Percentiles rank a stretch among this genome's conserved stretches.
Evolutionary conservation across 768 basidiomycete species (phyloP).

Genomic region (Russula virescens): DNA sequence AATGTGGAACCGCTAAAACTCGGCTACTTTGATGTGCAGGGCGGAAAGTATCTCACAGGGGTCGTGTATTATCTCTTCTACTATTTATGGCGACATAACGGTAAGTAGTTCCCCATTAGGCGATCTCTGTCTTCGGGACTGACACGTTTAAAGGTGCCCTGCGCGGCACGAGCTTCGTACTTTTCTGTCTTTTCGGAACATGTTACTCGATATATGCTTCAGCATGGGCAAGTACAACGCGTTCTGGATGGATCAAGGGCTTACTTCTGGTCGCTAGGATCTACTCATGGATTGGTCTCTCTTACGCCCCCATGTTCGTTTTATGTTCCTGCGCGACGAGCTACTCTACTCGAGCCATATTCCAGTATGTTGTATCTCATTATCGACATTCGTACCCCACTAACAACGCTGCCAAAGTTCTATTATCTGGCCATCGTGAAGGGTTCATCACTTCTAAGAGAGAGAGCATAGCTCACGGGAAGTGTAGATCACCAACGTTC

Average conservation of each 20-base stretch:
- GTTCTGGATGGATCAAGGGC: neutral
- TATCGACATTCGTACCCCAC: neutral
- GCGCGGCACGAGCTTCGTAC: conserved; percentile 47
- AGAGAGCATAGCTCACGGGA: neutral
- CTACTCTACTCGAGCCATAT: conserved; percentile 63
- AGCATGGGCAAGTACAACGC: conserved; percentile 57
- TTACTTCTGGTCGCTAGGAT: conserved; percentile 46
- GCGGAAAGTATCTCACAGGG: conserved; percentile 73
- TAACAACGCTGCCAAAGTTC: conserved; percentile 35
- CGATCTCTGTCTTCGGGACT: neutral
- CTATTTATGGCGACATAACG: conserved; percentile 69
- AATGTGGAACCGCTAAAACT: neutral
- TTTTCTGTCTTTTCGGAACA: conserved; percentile 63
- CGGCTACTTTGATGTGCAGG: conserved; percentile 40
- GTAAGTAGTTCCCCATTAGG: conserved; percentile 30
- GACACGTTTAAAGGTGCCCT: conserved; percentile 29
- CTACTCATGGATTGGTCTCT: conserved; percentile 91
- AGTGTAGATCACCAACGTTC: conserved; percentile 58
- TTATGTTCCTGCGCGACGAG: conserved; percentile 66
- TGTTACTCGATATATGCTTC: conserved; percentile 65
- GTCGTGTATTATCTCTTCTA: conserved; percentile 64
- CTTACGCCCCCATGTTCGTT: conserved; percentile 47
- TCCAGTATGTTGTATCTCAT: conserved; percentile 38
- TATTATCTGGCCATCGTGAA: conserved; percentile 78
- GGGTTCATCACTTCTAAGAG: conserved; percentile 14